Conservation (phyloP, 371 early-diverging fungal genomes). For the Mucor indicus region DNA sequence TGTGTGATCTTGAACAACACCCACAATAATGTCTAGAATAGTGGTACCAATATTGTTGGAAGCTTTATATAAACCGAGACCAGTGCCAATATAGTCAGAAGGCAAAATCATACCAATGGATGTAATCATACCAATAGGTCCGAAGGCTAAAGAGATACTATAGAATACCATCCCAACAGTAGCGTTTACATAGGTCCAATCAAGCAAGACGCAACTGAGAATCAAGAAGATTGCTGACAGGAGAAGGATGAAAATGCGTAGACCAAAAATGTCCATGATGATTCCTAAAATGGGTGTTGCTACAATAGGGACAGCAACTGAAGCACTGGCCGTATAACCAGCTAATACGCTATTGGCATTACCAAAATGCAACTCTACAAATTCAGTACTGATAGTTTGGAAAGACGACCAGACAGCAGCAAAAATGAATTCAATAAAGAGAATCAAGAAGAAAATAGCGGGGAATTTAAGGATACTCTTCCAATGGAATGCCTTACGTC, state of each 20-base stretch:
- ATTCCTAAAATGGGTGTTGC: conserved; percentile 63
- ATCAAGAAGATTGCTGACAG: conserved; percentile 30
- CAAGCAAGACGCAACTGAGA: conserved; percentile 24
- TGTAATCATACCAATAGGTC: conserved; percentile 66
- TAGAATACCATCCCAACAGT: conserved; percentile 60
- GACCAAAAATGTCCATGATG: conserved; percentile 56
- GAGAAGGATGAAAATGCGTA: conserved; percentile 16
- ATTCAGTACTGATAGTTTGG: conserved; percentile 42
- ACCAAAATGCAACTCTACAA: conserved; percentile 33
- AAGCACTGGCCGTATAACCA: conserved; percentile 51
- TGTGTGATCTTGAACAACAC: conserved; percentile 57
- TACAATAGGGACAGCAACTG: conserved; percentile 65
- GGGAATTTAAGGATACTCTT: conserved; percentile 34
- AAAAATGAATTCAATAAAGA: conserved; percentile 36
- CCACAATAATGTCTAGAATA: conserved; percentile 62
- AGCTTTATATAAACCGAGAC: conserved; percentile 65
- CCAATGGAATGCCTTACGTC: conserved; percentile 25
- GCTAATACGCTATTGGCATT: conserved; percentile 26
- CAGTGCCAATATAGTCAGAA: conserved; percentile 59
- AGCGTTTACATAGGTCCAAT: conserved; percentile 40
- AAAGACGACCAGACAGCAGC: conserved; percentile 51
- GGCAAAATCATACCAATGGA: conserved; percentile 63
- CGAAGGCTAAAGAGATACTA: conserved; percentile 60
- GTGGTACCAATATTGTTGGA: conserved; percentile 62
- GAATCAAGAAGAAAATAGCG: conserved; percentile 35